These are phyloP conservation scores for Harringtonia aguacate DNA, from an alignment of 2,329 filamentous ascomycete species.

Conservation along the genomic window DNA sequence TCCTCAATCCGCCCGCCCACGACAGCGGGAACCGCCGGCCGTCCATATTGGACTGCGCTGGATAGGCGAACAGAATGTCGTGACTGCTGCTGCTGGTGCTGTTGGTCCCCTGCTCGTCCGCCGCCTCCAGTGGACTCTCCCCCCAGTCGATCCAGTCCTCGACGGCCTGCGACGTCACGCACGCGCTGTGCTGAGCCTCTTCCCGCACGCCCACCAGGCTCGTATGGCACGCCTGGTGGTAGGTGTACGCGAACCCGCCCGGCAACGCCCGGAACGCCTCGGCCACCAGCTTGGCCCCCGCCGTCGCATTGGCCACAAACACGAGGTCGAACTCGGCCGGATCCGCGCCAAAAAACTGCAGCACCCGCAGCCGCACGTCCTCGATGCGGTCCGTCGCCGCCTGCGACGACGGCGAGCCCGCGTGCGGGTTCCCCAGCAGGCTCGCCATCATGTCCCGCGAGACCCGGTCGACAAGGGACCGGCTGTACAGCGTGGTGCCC, in stretches of 20 bases:
- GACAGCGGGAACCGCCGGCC: constrained; percentile 61
- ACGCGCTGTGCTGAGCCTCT: constrained; percentile 52
- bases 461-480: constrained; percentile 71
- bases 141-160: constrained; percentile 45
- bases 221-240: constrained; percentile 78
- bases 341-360: constrained; percentile 72
- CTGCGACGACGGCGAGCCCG: constrained; percentile 71
- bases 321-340: constrained; percentile 76
- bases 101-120: constrained; percentile 56
- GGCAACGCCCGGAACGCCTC: constrained; percentile 63
- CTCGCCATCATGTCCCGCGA: constrained; percentile 66
- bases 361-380: constrained; percentile 56
- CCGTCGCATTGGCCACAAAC: constrained; percentile 88
- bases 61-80: constrained; percentile 61
- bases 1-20: constrained; percentile 41
- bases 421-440: constrained; percentile 88
- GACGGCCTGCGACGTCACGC: constrained; percentile 56
- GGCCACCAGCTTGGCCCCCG: constrained; percentile 75
- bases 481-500: constrained; percentile 76
- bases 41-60: constrained; percentile 89
- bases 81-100: constrained; percentile 37
- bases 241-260: constrained; percentile 69
- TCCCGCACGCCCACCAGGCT: constrained; percentile 76
- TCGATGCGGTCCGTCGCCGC: constrained; percentile 65
- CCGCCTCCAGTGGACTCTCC: constrained; percentile 22